Evolutionary conservation across 306 rosid genomes (phyloP).

Genomic region (Quercus dentata): DNA sequence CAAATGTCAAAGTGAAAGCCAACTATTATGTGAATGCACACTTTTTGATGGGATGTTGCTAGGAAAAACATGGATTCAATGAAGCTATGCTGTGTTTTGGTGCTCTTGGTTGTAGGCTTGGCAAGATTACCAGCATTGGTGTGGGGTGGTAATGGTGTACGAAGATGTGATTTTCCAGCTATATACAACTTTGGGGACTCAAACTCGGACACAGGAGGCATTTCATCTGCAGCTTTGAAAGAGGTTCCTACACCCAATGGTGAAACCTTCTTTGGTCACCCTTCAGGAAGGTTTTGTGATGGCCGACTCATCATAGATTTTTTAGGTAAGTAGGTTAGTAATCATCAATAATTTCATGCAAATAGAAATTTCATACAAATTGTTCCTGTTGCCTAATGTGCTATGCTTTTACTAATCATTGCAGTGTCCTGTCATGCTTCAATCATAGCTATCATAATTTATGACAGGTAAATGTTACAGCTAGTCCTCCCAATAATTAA

Average conservation of each 20-base stretch:
- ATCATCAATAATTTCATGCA: background rate
- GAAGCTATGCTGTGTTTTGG: conserved; percentile 12
- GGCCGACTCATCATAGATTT: conserved; percentile 82
- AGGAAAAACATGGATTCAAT: background rate
- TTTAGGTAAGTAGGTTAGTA: conserved; percentile 36
- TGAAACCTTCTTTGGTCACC: conserved; percentile 65
- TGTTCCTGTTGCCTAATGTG: background rate
- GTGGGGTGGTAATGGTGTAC: conserved; percentile 7
- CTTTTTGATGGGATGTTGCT: background rate
- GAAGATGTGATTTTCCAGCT: conserved; percentile 56
- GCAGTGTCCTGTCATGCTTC: no score
- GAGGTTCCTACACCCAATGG: conserved; percentile 62
- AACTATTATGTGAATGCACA: background rate
- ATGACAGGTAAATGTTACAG: no score
- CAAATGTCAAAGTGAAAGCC: background rate
- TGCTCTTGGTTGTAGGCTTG: conserved; percentile 17
- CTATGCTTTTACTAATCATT: no score
- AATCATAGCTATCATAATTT: no score
- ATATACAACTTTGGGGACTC: conserved; percentile 90
- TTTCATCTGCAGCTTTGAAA: conserved; percentile 45
- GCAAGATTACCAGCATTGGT: background rate
- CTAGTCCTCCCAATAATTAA: no score
- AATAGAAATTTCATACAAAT: background rate
- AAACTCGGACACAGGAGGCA: conserved; percentile 84
- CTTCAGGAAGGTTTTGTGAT: conserved; percentile 71